A percentile compares a stretch with the other conserved stretches of the same genome.
phyloP scores from a whole-genome alignment of 2,329 filamentous ascomycete species.

The Claviceps sp. region DNA sequence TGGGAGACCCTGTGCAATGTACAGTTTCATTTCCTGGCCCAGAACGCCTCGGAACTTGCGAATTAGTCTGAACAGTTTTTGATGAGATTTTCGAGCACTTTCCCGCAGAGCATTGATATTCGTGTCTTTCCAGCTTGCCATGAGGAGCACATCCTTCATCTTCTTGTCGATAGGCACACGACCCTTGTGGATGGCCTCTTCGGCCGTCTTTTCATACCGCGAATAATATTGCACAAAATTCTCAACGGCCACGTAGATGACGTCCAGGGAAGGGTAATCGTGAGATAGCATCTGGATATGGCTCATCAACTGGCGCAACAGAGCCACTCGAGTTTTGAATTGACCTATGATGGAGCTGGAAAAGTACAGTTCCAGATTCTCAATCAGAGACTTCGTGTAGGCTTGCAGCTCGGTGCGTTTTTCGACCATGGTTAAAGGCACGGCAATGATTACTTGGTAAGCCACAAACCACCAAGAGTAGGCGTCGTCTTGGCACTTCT shows the following conservation, averaged over 20 bases:
- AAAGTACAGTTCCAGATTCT: constrained; percentile 69
- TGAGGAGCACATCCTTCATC: constrained; percentile 81
- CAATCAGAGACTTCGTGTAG: constrained; percentile 58
- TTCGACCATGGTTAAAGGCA: constrained; percentile 52
- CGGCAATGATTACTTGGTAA: constrained; percentile 76
- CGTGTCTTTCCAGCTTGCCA: constrained; percentile 96
- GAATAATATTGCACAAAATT: constrained; percentile 69
- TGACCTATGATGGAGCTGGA: constrained; percentile 69
- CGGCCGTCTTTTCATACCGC: constrained; percentile 54
- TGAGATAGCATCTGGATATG: constrained; percentile 50
- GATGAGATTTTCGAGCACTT: constrained; percentile 79
- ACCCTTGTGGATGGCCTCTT: constrained; percentile 52
- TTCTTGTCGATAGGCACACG: constrained; percentile 71
- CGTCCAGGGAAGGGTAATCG: constrained; percentile 43
- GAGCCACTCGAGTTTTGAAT: constrained; percentile 55
- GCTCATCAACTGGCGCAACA: constrained; percentile 51
- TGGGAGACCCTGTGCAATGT: constrained; percentile 47
- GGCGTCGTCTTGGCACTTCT: constrained; percentile 63
- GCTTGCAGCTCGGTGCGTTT: constrained; percentile 43
- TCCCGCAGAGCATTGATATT: constrained; percentile 83
- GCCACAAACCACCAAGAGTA: constrained; percentile 94
- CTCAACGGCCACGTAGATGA: constrained; percentile 50
- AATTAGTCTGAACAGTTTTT: constrained; percentile 82
- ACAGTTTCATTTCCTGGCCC: constrained; percentile 56
- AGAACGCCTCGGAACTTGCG: constrained; percentile 77